Evolutionary conservation across 164 flowering plant species (phyloP), one percentile per base, ranked within the genome.

Genomic region (Litsea cubeba): DNA sequence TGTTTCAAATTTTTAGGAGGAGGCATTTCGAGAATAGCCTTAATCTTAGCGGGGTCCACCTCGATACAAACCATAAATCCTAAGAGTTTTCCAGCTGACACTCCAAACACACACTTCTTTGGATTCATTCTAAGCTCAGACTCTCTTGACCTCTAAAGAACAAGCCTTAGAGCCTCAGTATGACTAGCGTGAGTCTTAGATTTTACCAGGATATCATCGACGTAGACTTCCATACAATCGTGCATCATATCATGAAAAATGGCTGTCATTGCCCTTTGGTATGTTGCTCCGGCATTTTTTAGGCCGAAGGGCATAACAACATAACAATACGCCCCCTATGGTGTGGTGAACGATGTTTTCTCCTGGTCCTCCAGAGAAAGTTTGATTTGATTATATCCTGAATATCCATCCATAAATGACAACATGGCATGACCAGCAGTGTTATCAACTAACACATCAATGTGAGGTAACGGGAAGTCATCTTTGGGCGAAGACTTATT

Each of bases 211-310:
- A 65, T n/a, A 7, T 65, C 40, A 65, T 65, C 40, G 2, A 65
- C 15, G 6, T 65, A 65, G 22, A 15, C 7, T 8, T 65, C 40
- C 11, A 65, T 17, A 26, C 7, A 17, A 2, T 23, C 17, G 30
- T 65, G 40, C 68, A 65, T 65, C 68, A 65, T 65, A 6, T 65
- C 68, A 2, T 23, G 30, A 23, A 65, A 65, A 15, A 65, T 65
- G 18, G 11, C 25, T 8, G 2, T n/a, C 68, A 65, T 23, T 4
- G 40, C 68, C 30, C 40, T 65, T 65, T 65, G 68, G 6, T 65
- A 65, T 10, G 68, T 65, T 4, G 40, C 40, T 7, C 68, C 0
- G 1, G 40, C 40, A 58, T 28, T 58, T 58, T 22, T 58, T 58
- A 20, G 23, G 7, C 62, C 62, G 1, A 58, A 65, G 3, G 40